phyloP scores from a whole-genome alignment of 2,329 filamentous ascomycete genomes.

The Apiospora aurea region DNA sequence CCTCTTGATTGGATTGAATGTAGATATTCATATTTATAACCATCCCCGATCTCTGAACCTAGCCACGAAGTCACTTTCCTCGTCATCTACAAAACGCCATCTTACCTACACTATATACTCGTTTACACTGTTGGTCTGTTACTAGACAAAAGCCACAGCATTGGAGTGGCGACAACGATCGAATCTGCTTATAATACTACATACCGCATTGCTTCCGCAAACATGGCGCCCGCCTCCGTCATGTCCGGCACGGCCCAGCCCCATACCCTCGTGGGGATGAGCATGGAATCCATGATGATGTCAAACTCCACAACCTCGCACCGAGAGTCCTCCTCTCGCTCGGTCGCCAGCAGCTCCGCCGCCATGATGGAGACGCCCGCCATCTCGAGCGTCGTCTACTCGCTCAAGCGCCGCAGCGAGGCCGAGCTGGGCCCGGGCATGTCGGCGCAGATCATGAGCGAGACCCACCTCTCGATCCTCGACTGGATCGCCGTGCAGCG shows the following conservation, averaged over 20 bases:
- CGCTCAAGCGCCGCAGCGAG: conserved; percentile 40
- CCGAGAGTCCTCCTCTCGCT: too few relatives aligned
- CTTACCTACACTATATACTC: too few relatives aligned
- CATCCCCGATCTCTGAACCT: too few relatives aligned
- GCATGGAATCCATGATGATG: not conserved
- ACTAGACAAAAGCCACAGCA: too few relatives aligned
- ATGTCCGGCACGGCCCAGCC: not conserved
- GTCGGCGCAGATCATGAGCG: conserved; percentile 38
- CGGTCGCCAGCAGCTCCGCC: not conserved
- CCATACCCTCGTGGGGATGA: not conserved
- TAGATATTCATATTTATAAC: too few relatives aligned
- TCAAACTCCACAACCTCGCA: too few relatives aligned
- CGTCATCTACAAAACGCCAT: too few relatives aligned
- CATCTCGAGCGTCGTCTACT: conserved; percentile 41
- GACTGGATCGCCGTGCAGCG: conserved; percentile 48
- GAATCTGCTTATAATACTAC: too few relatives aligned
- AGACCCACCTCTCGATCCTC: conserved; percentile 37
- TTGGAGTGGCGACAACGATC: too few relatives aligned
- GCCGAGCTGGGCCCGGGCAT: conserved; percentile 40
- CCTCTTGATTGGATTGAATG: too few relatives aligned
- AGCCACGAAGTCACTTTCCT: too few relatives aligned
- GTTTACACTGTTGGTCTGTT: too few relatives aligned
- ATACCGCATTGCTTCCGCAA: not conserved
- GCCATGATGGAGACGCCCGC: conserved; percentile 34
- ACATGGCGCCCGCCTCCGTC: not conserved